phyloP scores from a whole-genome alignment of 805 yeast species.

The Schwanniomyces sp. region DNA sequence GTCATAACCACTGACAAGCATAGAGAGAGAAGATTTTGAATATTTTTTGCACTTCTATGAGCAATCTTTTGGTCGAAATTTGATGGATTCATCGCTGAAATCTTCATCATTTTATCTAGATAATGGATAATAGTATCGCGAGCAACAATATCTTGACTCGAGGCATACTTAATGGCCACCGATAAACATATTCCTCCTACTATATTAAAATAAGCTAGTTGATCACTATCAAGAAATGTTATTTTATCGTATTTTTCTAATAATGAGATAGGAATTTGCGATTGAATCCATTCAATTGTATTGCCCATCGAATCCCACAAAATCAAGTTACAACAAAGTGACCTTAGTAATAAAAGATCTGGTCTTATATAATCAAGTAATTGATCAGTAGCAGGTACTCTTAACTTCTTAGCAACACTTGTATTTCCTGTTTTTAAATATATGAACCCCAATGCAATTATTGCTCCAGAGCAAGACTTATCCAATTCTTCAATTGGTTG shows the following conservation, averaged over 20 bases:
- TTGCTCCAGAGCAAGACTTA: conserved; percentile 70
- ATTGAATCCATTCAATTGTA: conserved; percentile 53
- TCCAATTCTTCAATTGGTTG: conserved; percentile 60
- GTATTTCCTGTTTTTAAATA: conserved; percentile 65
- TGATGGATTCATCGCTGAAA: conserved; percentile 41
- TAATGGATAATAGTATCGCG: conserved; percentile 55
- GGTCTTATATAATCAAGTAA: conserved; percentile 75
- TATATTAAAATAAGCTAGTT: conserved; percentile 59
- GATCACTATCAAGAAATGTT: conserved; percentile 52
- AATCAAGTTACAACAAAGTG: conserved; percentile 62
- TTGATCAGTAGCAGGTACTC: conserved; percentile 59
- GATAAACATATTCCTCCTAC: conserved; percentile 76
- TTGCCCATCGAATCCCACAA: conserved; percentile 67
- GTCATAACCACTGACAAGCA: conserved; percentile 78
- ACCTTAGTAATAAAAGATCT: conserved; percentile 65
- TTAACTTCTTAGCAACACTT: conserved; percentile 59
- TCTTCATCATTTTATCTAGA: conserved; percentile 50
- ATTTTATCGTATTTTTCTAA: conserved; percentile 22
- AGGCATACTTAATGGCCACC: conserved; percentile 74
- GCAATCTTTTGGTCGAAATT: conserved; percentile 63
- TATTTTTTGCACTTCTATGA: conserved; percentile 49
- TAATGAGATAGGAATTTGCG: conserved; percentile 53
- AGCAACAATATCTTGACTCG: conserved; percentile 56
- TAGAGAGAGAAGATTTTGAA: conserved; percentile 60
- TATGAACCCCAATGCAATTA: conserved; percentile 72